These are phyloP conservation scores for Theileria parva DNA, from an alignment of 169 alveolate species.

Conservation along the genomic window DNA sequence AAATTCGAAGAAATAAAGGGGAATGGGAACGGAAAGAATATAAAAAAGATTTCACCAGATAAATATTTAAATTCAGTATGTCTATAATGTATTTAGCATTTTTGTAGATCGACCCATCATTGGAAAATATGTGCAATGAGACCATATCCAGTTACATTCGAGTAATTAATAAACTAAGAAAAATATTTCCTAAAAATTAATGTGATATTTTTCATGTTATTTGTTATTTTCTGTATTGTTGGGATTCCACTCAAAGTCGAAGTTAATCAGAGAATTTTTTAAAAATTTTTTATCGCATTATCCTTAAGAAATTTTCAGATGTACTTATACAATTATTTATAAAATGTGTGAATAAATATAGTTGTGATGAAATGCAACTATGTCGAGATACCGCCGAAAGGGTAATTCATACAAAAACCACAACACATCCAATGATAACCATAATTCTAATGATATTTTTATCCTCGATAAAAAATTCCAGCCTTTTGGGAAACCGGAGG, in stretches of 20 bases:
- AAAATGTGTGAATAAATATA: not conserved
- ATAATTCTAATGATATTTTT: not conserved
- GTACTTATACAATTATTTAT: not conserved
- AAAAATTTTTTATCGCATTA: not conserved
- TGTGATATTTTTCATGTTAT: not conserved
- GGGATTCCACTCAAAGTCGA: conserved; percentile 1
- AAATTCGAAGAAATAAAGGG: conserved; percentile 20
- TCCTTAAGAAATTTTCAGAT: not conserved
- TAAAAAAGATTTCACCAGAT: not conserved
- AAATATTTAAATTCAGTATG: conserved; percentile 15
- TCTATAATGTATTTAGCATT: not conserved
- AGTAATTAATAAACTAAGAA: conserved; percentile 16
- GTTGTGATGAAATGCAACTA: not conserved
- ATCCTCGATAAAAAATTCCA: not conserved
- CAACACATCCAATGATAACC: conserved; percentile 2
- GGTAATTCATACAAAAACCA: not conserved
- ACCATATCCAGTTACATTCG: conserved; percentile 21
- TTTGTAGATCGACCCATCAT: conserved; percentile 7
- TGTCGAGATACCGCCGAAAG: not conserved
- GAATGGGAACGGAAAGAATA: not conserved
- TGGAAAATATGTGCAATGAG: conserved; percentile 32
- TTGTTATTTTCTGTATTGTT: not conserved
- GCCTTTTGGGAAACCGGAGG: conserved; percentile 45
- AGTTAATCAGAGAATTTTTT: not conserved
- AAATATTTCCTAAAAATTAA: conserved; percentile 15